Conservation (phyloP, 176 grass and related monocot species). For the Cymbopogon citratus region DNA sequence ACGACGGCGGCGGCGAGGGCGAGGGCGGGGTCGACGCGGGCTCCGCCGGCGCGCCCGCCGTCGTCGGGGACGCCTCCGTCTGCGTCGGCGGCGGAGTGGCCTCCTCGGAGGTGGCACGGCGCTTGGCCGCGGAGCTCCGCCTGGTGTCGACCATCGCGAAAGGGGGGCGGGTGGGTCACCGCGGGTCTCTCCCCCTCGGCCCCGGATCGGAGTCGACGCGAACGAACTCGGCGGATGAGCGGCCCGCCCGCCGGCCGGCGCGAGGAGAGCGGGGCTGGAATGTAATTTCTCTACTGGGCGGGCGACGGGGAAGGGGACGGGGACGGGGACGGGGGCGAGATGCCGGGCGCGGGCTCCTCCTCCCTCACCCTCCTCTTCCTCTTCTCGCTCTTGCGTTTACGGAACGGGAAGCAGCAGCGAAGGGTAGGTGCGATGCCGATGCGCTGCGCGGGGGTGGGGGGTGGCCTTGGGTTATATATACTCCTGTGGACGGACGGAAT, state of each 20-base stretch:
- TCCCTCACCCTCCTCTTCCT: not conserved
- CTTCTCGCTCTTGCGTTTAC: too few species aligned
- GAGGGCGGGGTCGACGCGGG: not conserved
- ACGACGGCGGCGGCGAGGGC: not conserved
- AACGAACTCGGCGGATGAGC: too few species aligned
- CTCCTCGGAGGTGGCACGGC: not conserved
- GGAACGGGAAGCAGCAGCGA: not conserved
- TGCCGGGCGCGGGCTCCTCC: not conserved
- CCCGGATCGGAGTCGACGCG: constrained; percentile 21
- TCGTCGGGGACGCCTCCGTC: not conserved
- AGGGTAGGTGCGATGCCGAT: not conserved
- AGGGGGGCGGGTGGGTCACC: not conserved
- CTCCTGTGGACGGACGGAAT: not conserved
- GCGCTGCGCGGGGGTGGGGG: not conserved
- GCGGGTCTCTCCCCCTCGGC: too few species aligned
- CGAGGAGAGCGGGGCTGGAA: not conserved
- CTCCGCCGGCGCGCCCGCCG: not conserved
- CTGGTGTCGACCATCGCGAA: constrained; percentile 70
- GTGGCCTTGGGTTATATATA: constrained; percentile 33
- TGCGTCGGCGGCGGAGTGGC: not conserved
- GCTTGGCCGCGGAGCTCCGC: constrained; percentile 40
- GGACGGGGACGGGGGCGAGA: not conserved
- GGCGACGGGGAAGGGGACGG: too few species aligned
- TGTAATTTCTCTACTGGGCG: constrained; percentile 29
- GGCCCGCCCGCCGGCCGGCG: not conserved